These are phyloP conservation scores for Malassezia obtusa DNA, from an alignment of 1,284 basidiomycete species.

Conservation along the genomic window DNA sequence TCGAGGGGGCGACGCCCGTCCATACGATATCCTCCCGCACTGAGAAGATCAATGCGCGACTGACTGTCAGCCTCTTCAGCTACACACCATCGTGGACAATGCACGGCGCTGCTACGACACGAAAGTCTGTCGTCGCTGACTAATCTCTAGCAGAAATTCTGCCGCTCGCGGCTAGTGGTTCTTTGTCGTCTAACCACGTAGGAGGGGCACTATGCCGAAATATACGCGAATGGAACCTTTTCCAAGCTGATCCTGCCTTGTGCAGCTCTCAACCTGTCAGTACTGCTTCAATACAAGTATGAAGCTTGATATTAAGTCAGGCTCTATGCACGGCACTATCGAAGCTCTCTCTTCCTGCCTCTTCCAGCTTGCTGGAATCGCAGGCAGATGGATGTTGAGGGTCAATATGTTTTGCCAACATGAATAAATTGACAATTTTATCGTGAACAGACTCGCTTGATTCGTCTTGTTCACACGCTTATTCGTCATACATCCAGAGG, in stretches of 20 bases:
- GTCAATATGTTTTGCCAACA: conserved; percentile 22
- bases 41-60: conserved; percentile 76
- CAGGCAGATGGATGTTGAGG: conserved; percentile 19
- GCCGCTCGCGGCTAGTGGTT: too few relatives aligned
- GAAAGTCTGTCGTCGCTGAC: conserved; percentile 6
- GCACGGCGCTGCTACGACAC: not conserved
- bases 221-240: too few relatives aligned
- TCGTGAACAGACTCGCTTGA: not conserved
- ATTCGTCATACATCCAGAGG: not conserved
- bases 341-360: conserved; percentile 18
- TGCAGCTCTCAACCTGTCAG: too few relatives aligned
- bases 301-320: not conserved
- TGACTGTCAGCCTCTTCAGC: conserved; percentile 11
- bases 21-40: conserved; percentile 68
- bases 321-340: conserved; percentile 14
- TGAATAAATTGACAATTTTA: conserved; percentile 3
- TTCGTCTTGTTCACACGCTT: not conserved
- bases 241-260: too few relatives aligned
- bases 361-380: conserved; percentile 3
- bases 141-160: not conserved
- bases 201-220: too few relatives aligned
- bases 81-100: not conserved
- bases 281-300: too few relatives aligned
- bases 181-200: too few relatives aligned
- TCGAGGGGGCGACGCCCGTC: conserved; percentile 85